Conservation (phyloP, 768 basidiomycete genomes). For the Lentinus brumalis region DNA sequence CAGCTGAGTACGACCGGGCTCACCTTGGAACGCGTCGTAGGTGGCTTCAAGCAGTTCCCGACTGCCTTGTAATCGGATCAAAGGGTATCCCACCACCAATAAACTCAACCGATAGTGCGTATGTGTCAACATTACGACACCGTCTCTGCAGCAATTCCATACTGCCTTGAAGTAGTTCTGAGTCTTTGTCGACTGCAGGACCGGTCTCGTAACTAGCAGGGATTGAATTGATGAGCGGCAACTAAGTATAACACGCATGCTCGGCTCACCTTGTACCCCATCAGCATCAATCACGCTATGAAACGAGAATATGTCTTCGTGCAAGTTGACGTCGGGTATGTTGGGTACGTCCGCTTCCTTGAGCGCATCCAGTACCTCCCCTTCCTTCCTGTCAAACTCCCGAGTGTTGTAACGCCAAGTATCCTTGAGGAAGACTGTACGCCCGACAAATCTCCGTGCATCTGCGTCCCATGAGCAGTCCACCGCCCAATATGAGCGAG, state of each 20-base stretch:
- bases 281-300: neutral
- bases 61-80: neutral
- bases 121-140: neutral
- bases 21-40: neutral
- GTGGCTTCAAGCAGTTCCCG: neutral
- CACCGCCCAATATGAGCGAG: constrained; percentile 6
- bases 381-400: neutral
- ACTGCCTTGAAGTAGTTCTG: too few relatives aligned
- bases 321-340: neutral
- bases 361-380: neutral
- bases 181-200: too few relatives aligned
- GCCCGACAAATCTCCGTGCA: too few relatives aligned
- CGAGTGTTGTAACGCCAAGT: neutral
- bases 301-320: too few relatives aligned
- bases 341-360: neutral
- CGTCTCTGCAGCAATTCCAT: neutral
- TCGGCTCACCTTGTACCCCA: neutral
- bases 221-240: too few relatives aligned
- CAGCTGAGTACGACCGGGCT: neutral
- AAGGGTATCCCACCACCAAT: neutral
- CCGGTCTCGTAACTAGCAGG: too few relatives aligned
- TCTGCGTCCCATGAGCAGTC: neutral
- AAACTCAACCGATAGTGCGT: neutral
- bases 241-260: neutral
- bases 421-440: constrained; percentile 4